phyloP scores from a whole-genome alignment of 306 rosid genomes.

The Neltuma alba region DNA sequence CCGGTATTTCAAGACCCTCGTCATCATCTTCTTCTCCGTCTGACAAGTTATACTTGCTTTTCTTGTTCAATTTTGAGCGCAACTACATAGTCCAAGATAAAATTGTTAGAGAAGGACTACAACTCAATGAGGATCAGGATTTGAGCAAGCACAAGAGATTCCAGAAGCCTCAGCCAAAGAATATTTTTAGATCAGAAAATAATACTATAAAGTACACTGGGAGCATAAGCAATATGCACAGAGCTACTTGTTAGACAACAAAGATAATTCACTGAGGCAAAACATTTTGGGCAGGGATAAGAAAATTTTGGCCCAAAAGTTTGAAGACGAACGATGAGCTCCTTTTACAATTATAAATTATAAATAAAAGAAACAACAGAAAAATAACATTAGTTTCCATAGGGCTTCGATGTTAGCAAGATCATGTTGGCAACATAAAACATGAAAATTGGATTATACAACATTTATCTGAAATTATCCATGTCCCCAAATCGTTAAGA shows the following conservation, averaged over 20 bases:
- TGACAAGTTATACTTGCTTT: constrained; percentile 75
- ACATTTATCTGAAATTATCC: neutral
- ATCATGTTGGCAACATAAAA: neutral
- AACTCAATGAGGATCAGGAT: neutral
- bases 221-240: neutral
- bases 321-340: neutral
- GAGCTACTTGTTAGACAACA: neutral
- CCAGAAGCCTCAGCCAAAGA: neutral
- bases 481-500: neutral
- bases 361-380: neutral
- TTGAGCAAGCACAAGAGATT: constrained; percentile 24
- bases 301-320: neutral
- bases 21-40: constrained; percentile 67
- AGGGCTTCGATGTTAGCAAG: neutral
- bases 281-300: neutral
- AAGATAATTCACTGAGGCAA: neutral
- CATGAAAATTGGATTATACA: neutral
- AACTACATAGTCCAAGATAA: constrained; percentile 43
- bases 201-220: neutral
- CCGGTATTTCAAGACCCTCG: constrained; percentile 58
- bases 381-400: neutral
- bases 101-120: neutral
- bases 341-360: neutral
- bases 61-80: constrained; percentile 66
- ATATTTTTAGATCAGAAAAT: neutral